phyloP scores from a whole-genome alignment of 2,329 filamentous ascomycete genomes.

The Phialophora chinensis region DNA sequence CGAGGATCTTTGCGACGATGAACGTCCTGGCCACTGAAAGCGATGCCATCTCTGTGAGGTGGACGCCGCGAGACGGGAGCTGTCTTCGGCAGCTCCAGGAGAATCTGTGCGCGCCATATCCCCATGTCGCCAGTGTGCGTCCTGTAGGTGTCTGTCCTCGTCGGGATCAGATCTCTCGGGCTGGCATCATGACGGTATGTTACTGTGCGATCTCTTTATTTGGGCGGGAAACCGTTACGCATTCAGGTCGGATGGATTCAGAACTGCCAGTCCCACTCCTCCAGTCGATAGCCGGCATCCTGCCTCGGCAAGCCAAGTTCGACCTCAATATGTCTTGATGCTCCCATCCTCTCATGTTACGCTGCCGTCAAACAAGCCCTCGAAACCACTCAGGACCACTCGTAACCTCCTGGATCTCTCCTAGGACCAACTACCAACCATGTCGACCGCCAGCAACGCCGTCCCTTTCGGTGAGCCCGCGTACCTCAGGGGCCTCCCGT shows the following conservation, averaged over 20 bases:
- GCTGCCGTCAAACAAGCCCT: not conserved
- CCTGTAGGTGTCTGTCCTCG: not conserved
- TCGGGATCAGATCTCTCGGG: not conserved
- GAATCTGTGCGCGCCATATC: not conserved
- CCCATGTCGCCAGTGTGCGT: not conserved
- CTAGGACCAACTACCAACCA: not conserved
- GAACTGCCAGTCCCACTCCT: not conserved
- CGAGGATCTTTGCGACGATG: not conserved
- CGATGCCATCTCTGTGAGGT: not conserved
- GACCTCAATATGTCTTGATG: not conserved
- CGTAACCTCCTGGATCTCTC: not conserved
- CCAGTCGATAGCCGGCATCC: not conserved
- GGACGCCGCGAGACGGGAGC: not conserved
- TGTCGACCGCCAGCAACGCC: not conserved
- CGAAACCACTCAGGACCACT: not conserved
- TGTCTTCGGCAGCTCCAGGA: not conserved
- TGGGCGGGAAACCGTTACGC: not conserved
- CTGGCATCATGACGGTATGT: not conserved
- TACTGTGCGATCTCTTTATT: not conserved
- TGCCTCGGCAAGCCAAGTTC: not conserved
- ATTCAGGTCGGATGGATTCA: not conserved
- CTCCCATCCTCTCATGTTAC: not conserved
- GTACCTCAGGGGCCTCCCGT: conserved; percentile 71
- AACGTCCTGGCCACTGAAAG: not conserved
- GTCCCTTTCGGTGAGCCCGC: conserved; percentile 73